Percentiles rank a stretch among this genome's conserved stretches.
Evolutionary conservation across 2,329 filamentous ascomycete species (phyloP).

Genomic region (Claviceps pazoutovae): DNA sequence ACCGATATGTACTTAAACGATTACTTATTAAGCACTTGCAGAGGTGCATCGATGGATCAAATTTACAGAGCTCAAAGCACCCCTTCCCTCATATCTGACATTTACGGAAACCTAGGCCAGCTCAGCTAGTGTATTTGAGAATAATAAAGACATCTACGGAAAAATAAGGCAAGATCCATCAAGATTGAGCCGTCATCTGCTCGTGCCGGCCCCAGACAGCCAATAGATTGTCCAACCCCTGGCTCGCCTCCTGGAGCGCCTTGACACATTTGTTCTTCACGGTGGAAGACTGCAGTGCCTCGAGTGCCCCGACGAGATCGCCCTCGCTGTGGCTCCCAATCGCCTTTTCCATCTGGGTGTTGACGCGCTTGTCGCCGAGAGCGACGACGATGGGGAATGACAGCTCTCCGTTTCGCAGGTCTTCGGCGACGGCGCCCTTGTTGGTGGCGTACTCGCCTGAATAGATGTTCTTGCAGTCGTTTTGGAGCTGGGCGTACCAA

Average conservation of each 20-base stretch:
- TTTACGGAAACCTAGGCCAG: no score
- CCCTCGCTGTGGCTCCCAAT: conserved; percentile 1
- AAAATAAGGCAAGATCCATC: no score
- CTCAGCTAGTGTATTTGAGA: no score
- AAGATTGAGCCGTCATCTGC: conserved; percentile 1
- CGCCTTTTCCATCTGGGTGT: conserved; percentile 1
- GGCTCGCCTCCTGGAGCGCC: conserved; percentile 6
- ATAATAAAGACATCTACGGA: no score
- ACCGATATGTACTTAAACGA: no score
- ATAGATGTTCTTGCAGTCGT: conserved; percentile 10
- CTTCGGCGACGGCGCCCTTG: conserved; percentile 8
- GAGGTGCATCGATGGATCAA: no score
- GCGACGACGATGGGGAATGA: conserved; percentile 8
- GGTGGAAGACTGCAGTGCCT: conserved; percentile 3
- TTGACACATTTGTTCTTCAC: conserved; percentile 6
- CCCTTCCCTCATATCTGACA: no score
- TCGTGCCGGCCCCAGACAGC: conserved; percentile 7
- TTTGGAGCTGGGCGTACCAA: conserved; percentile 9
- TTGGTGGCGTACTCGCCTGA: conserved; percentile 7
- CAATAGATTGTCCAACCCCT: conserved; percentile 6
- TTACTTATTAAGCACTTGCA: no score
- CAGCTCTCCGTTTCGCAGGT: conserved; percentile 8
- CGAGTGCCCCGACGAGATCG: conserved; percentile 5
- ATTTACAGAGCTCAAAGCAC: no score
- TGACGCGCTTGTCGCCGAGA: conserved; percentile 3